A percentile compares a stretch with the other conserved stretches of the same genome.
Conservation (phyloP, 1,284 basidiomycete species). For the Cryptococcus floricola region DNA sequence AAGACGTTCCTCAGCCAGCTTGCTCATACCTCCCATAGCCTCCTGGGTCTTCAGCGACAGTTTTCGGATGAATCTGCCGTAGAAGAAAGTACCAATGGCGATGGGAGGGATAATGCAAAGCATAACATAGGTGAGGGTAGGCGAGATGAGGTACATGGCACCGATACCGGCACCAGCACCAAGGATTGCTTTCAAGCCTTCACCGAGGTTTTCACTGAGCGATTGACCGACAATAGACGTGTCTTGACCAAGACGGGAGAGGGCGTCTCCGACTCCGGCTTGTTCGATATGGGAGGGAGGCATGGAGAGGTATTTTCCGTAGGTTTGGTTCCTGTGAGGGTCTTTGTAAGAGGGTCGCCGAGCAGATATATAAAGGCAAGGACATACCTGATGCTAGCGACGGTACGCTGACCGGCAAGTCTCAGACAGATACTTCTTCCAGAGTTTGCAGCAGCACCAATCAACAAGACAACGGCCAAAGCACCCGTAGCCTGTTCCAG, state of each 20-base stretch:
- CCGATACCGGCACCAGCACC: constrained; percentile 43
- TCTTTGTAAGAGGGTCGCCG: neutral
- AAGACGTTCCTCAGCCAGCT: constrained; percentile 44
- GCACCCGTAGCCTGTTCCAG: constrained; percentile 39
- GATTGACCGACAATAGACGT: constrained; percentile 46
- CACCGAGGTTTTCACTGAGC: constrained; percentile 45
- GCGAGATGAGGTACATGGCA: constrained; percentile 47
- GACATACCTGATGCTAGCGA: constrained; percentile 39
- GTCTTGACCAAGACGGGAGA: constrained; percentile 47
- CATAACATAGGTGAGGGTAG: constrained; percentile 44
- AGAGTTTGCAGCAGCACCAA: constrained; percentile 45
- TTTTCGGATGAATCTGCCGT: constrained; percentile 45
- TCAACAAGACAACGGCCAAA: constrained; percentile 29
- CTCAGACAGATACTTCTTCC: constrained; percentile 39
- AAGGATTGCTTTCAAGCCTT: constrained; percentile 45
- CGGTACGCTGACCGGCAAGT: constrained; percentile 45
- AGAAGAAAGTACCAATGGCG: constrained; percentile 47
- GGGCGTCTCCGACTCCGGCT: constrained; percentile 44
- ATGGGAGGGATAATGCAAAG: constrained; percentile 45
- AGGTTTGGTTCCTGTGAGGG: constrained; percentile 38
- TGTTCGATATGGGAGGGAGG: constrained; percentile 47
- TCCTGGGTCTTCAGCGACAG: constrained; percentile 46
- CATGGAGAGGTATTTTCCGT: constrained; percentile 42
- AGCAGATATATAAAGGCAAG: neutral
- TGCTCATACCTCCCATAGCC: constrained; percentile 45